Percentiles rank a stretch among this genome's conserved stretches.
These are phyloP conservation scores for Sporothrix brasiliensis DNA, from an alignment of 2,329 filamentous ascomycete genomes.

Conservation along the genomic window DNA sequence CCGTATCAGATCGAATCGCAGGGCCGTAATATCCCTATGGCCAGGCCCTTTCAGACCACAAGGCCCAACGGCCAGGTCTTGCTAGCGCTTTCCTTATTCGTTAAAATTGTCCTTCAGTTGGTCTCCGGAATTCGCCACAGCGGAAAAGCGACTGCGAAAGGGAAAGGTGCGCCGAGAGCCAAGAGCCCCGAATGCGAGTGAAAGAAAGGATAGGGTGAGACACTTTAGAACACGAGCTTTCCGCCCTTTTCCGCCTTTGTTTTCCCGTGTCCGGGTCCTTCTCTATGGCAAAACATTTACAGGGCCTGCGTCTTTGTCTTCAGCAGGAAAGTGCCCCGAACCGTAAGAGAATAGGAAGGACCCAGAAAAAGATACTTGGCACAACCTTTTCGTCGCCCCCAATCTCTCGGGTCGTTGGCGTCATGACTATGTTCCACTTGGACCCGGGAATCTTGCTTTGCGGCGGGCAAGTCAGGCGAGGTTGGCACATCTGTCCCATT, in stretches of 20 bases:
- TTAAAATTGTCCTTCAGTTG: neutral
- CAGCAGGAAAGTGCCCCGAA: conserved; percentile 6
- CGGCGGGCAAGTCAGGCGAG: neutral
- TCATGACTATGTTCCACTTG: conserved; percentile 24
- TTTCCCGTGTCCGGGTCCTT: neutral
- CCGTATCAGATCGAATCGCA: conserved; percentile 6
- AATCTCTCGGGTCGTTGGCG: conserved; percentile 22
- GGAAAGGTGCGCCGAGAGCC: conserved; percentile 37
- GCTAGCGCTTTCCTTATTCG: neutral
- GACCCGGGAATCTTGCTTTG: conserved; percentile 13
- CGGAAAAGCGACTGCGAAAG: conserved; percentile 24
- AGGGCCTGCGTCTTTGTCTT: conserved; percentile 11
- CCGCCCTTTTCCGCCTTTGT: conserved; percentile 5
- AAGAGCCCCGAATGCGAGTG: conserved; percentile 5
- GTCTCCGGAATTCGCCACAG: conserved; percentile 23
- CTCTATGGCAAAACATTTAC: conserved; percentile 3
- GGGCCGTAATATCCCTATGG: neutral
- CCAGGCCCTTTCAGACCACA: neutral
- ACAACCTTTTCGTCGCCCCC: conserved; percentile 15
- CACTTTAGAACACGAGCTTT: conserved; percentile 16
- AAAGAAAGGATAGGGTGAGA: neutral
- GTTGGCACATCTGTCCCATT: conserved; percentile 3
- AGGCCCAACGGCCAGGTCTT: conserved; percentile 2
- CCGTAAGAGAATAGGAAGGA: neutral
- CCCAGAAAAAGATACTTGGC: conserved; percentile 21